A percentile compares a stretch with the other conserved stretches of the same genome.
These are phyloP conservation scores for Amyloporia xantha DNA, from an alignment of 768 basidiomycete genomes.

Conservation along the genomic window DNA sequence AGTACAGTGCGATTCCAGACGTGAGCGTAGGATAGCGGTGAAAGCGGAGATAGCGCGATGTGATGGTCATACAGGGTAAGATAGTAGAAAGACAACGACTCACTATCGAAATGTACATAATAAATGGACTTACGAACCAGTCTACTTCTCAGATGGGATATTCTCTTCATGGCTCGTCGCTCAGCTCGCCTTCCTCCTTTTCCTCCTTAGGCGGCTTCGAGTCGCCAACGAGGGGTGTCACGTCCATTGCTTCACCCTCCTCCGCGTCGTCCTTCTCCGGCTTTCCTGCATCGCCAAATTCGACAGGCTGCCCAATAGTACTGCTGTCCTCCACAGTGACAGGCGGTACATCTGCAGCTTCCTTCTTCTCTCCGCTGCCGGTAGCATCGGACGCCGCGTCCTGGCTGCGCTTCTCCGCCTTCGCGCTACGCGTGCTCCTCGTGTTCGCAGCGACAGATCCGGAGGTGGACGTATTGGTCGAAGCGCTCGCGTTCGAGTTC, in stretches of 20 bases:
- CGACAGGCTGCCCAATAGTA: neutral
- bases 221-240: neutral
- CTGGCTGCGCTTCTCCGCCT: conserved; percentile 6
- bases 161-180: conserved; percentile 7
- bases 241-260: neutral
- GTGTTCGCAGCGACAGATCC: conserved; percentile 26
- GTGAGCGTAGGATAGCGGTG: neutral
- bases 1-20: neutral
- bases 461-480: conserved; percentile 31
- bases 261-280: neutral
- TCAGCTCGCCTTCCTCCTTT: conserved; percentile 19
- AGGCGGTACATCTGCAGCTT: neutral
- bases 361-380: neutral
- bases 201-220: conserved; percentile 12
- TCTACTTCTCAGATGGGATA: neutral
- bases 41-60: conserved; percentile 1
- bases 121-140: neutral
- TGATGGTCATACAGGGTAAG: neutral
- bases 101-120: too few relatives aligned
- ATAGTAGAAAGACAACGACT: neutral
- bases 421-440: conserved; percentile 6
- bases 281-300: neutral
- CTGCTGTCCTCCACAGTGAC: neutral
- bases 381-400: neutral
- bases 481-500: conserved; percentile 49